Evolutionary conservation across 2,329 filamentous ascomycete species (phyloP).

Genomic region (Xylariaceae sp.): DNA sequence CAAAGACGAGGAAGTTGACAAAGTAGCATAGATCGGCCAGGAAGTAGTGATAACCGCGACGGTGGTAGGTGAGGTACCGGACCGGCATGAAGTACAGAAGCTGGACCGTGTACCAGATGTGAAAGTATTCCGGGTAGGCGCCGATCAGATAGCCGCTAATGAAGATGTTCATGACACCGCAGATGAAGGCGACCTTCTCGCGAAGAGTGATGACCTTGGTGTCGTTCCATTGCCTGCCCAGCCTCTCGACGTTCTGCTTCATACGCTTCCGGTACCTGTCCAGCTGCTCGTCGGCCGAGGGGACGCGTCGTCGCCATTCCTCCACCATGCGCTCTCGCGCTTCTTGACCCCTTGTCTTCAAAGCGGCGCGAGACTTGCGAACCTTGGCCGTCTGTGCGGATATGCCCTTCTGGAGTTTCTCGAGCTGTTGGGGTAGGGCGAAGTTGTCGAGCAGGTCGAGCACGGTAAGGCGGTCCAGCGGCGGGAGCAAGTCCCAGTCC

Average conservation of each 20-base stretch:
- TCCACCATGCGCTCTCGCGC: constrained; percentile 89
- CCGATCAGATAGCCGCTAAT: constrained; percentile 92
- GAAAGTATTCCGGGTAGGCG: constrained; percentile 77
- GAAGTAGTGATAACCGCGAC: constrained; percentile 93
- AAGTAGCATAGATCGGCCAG: constrained; percentile 97
- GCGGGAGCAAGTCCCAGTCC: constrained; percentile 81
- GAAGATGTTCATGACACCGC: constrained; percentile 94
- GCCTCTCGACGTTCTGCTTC: constrained; percentile 80
- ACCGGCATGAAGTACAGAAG: constrained; percentile 96
- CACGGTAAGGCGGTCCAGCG: constrained; percentile 81
- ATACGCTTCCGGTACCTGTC: constrained; percentile 86
- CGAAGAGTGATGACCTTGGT: constrained; percentile 80
- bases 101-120: constrained; percentile 85
- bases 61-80: constrained; percentile 84
- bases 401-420: constrained; percentile 81
- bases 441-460: constrained; percentile 95
- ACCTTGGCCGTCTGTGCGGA: constrained; percentile 81
- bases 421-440: constrained; percentile 80
- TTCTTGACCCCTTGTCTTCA: constrained; percentile 68
- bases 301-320: constrained; percentile 82
- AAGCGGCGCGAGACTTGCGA: constrained; percentile 70
- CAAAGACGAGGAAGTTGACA: constrained; percentile 78
- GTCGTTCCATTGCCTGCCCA: constrained; percentile 82
- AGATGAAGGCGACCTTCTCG: constrained; percentile 95
- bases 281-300: constrained; percentile 84